These are phyloP conservation scores for Mycosarcoma maydis DNA, from an alignment of 1,284 basidiomycete species.

Conservation along the genomic window DNA sequence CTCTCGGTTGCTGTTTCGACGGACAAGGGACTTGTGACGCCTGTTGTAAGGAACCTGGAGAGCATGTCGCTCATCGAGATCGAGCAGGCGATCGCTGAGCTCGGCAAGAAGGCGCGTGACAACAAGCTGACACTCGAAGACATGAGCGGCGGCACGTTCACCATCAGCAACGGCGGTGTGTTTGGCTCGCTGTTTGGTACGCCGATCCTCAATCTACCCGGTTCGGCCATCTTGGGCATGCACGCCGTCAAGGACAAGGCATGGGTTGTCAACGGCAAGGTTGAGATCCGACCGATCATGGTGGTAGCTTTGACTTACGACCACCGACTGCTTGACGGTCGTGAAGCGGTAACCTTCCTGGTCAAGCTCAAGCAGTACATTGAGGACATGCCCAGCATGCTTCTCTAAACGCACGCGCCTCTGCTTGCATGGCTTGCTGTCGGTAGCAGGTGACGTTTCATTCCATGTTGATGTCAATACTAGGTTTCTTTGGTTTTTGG, in stretches of 20 bases:
- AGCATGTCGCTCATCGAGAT: conserved; percentile 86
- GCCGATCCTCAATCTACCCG: conserved; percentile 91
- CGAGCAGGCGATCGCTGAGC: conserved; percentile 86
- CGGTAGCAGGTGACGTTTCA: too few species aligned
- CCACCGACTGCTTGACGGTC: conserved; percentile 92
- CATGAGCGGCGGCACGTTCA: conserved; percentile 92
- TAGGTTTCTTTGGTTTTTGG: too few species aligned
- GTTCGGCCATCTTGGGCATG: conserved; percentile 94
- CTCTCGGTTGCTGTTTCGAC: conserved; percentile 87
- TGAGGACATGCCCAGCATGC: conserved; percentile 65
- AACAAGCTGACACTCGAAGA: conserved; percentile 89
- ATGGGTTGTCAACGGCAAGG: conserved; percentile 76
- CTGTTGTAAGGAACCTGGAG: conserved; percentile 92
- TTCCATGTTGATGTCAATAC: neutral
- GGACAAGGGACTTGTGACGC: conserved; percentile 96
- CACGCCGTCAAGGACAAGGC: conserved; percentile 94
- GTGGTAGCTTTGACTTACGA: conserved; percentile 86
- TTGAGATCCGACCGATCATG: conserved; percentile 94
- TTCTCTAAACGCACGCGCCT: conserved; percentile 30
- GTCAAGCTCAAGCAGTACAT: conserved; percentile 73
- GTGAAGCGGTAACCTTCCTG: conserved; percentile 97
- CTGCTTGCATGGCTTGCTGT: neutral
- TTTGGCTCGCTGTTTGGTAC: conserved; percentile 97
- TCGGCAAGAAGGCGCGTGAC: conserved; percentile 95
- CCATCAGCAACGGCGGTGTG: conserved; percentile 98